Evolutionary conservation across 2,329 filamentous ascomycete genomes (phyloP).

Genomic region (Neodidymelliopsis sp.): DNA sequence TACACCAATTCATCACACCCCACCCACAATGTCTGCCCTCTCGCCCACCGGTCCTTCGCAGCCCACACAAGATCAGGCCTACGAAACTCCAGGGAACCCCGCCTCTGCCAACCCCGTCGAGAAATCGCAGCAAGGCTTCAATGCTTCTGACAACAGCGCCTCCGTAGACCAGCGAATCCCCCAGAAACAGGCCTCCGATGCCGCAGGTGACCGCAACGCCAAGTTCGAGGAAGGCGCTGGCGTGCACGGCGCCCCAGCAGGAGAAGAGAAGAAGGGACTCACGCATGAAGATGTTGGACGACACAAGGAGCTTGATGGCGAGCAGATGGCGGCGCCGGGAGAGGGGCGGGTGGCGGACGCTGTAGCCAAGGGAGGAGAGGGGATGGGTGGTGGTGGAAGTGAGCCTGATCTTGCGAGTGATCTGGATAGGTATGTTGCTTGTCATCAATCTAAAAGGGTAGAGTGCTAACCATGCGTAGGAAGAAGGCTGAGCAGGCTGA

Average conservation of each 20-base stretch:
- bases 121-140: constrained; percentile 37
- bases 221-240: constrained; percentile 42
- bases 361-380: constrained; percentile 44
- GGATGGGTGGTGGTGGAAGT: constrained; percentile 44
- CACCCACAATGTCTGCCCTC: constrained; percentile 47
- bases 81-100: constrained; percentile 57
- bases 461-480: constrained; percentile 34
- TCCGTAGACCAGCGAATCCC: constrained; percentile 49
- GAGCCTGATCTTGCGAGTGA: constrained; percentile 54
- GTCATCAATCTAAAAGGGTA: not conserved
- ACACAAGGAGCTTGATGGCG: constrained; percentile 55
- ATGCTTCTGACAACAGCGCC: constrained; percentile 44
- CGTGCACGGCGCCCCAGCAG: constrained; percentile 53
- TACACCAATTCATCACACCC: not conserved
- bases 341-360: constrained; percentile 55
- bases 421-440: constrained; percentile 50
- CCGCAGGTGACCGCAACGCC: constrained; percentile 49
- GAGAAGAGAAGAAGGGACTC: constrained; percentile 53
- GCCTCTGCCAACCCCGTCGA: constrained; percentile 53
- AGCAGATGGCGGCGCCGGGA: constrained; percentile 58
- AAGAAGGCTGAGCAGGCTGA: constrained; percentile 60
- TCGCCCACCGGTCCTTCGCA: constrained; percentile 54
- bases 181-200: constrained; percentile 45
- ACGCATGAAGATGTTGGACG: constrained; percentile 53
- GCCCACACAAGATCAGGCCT: constrained; percentile 54